Evolutionary conservation across 2,329 filamentous ascomycete genomes (phyloP).

Genomic region (Xenosphaeropsis pyriputrescens): DNA sequence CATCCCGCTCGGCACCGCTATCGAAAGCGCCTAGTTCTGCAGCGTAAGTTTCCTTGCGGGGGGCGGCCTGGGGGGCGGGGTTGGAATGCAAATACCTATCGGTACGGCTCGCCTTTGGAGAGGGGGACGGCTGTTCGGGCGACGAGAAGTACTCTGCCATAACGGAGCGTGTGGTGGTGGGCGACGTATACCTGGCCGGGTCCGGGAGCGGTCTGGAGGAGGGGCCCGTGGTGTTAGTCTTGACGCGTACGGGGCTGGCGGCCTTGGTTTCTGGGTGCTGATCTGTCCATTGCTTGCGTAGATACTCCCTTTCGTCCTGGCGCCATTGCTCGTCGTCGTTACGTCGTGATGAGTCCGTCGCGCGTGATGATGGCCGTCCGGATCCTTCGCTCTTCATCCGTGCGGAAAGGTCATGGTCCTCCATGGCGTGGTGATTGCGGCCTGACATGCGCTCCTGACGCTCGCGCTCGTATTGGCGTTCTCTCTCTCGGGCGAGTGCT

Average conservation of each 20-base stretch:
- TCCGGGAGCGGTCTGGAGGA: conserved; percentile 23
- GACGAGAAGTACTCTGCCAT: neutral
- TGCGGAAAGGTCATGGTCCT: conserved; percentile 14
- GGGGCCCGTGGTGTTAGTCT: conserved; percentile 15
- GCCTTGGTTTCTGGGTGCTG: conserved; percentile 16
- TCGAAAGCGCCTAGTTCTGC: conserved; percentile 22
- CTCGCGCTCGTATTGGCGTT: conserved; percentile 47
- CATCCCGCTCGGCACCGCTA: conserved; percentile 28
- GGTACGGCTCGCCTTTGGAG: conserved; percentile 23
- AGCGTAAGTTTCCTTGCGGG: conserved; percentile 22
- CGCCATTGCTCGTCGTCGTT: conserved; percentile 28
- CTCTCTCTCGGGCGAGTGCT: conserved; percentile 51
- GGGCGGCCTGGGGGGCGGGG: conserved; percentile 22
- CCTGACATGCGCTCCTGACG: conserved; percentile 29
- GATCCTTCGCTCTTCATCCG: conserved; percentile 14
- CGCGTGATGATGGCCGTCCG: conserved; percentile 4
- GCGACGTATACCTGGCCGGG: conserved; percentile 6
- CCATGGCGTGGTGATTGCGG: conserved; percentile 9
- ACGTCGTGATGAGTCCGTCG: conserved; percentile 5
- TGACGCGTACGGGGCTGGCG: conserved; percentile 11
- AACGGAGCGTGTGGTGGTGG: conserved; percentile 1
- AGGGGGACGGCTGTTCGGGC: conserved; percentile 5
- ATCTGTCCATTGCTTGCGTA: conserved; percentile 26
- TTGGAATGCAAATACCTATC: conserved; percentile 32
- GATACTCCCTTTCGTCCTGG: conserved; percentile 34